Evolutionary conservation across 164 flowering plant genomes (phyloP), one percentile per base, ranked within the genome.

Genomic region (Annona squamosa): DNA sequence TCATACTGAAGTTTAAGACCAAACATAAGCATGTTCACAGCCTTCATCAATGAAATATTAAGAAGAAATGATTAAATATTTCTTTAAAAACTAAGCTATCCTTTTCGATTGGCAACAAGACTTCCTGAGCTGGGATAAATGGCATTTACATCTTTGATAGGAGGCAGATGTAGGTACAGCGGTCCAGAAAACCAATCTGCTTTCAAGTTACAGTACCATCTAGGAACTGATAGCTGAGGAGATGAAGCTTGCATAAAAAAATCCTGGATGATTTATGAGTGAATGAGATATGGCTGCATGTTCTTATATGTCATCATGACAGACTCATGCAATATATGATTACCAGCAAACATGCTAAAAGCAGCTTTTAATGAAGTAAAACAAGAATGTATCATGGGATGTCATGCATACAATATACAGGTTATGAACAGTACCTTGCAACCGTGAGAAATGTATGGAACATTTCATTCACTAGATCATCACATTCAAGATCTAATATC

Each of bases 401-500:
- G 59, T 52, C 59, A 52, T 9, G 13, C 4, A 52, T 9, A 52
- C 59, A 10, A 52, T 52, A 16, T 52, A 52, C 59, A 6, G 9
- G 59, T 10, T 52, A 52, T 9, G 13, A 76, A 48, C 79, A 77
- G 47, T 70, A 96, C 99, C 99, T 93, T 77, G 84, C 97, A 80
- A 91, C 98, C 74, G 87, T 71, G 44, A 96, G 79, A 77, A 90
- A 93, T 18, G 92, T 87, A 56, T 81, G 79, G 87, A 93, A 90
- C 88, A 96, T 86, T 81, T 91, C 89, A 75, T 85, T 84, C 75
- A 96, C 89, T 74, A 96, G 89, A 79, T 96, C 95, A 82, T 92
- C 86, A 74, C 97, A 96, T 78, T 91, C 98, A 77, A 93, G 99
- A 83, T 96, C 99, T 85, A 96, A 81, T 94, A 96, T 89, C 81